Base-by-base conservation (phyloP, 306 rosid genomes). In the Prunus davidiana region DNA sequence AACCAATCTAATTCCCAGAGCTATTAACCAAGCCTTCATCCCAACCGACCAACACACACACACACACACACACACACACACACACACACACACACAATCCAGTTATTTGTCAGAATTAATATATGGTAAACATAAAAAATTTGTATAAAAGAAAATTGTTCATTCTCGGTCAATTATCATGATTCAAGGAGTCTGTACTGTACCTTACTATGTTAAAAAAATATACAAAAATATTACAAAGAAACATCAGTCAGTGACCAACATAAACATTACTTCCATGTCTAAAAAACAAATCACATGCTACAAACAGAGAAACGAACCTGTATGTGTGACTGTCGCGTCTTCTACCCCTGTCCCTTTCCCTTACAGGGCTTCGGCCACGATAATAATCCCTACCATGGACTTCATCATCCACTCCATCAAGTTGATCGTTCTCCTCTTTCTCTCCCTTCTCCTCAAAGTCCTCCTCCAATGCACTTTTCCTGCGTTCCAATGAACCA, bases 361-460 rank as follows among this genome's bases (percentile, higher is more conserved):
- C 98, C 82, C 93, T 87, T 16, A 71, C 76, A 75, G 98, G 99
- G 69, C 99, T 96, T 76, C 96, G 86, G 22, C 97, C 99, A 69
- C 89, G 98, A 74, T 92, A 81, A 77, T 92, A 84, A 60, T 91
- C 94, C 91, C 91, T 91, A 55, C 88, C 99, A 52, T 87, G 85
- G 64, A 73, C 79, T 54, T 81, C 96, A 78, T 90, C 97, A 73
- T 90, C 96, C 18, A 86, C 13, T 67, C 79, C 89, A 46, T 89
- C 89, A 80, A 90, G 91, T 56, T 90, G 91, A 41, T 89, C 97
- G 67, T 82, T 87, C 67, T 96, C 99, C 80, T 92, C 99, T 78
- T 91, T 96, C 81, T 95, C 99, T 80, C 90, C 98, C 79, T 95
- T 98, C 86, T 96, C 99, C 86, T 96, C 99, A 83, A 92, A 96